Evolutionary conservation across 331 rosid species (phyloP), one percentile per base, ranked within the genome.

Genomic region (Erythrophleum ivorense): DNA sequence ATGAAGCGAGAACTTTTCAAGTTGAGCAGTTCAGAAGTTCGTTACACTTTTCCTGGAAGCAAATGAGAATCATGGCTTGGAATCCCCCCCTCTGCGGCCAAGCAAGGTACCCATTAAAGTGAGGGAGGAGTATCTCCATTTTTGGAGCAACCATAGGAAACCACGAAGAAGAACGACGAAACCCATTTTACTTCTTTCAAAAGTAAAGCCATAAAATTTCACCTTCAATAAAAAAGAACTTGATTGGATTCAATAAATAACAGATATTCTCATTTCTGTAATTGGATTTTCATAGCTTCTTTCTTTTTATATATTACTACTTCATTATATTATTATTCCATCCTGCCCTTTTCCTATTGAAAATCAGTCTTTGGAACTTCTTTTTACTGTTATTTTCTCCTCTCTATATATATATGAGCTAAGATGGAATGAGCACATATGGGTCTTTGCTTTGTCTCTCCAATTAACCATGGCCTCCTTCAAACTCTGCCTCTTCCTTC

Each of bases 41-140:
- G 19, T 68, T 29, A 19, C 52, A 78, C 45, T 71, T 75, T 19
- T 76, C 18, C 67, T 0, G 3, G 2, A 79, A 65, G 58, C 59
- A 67, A 66, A 58, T 24, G 46, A 43, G 78, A 78, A 74, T 15
- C 48, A 77, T 45, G 15, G 45, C 46, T 10, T 10, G 41, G n/a
- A 59, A 74, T 33, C 8, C 58, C 33, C 49, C 24, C 40, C 77
- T 24, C 73, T 64, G 31, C 19, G 38, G 52, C 68, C 74, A 86
- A 79, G 88, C 84, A 82, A 86, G 85, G 88, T 68, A 86, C 11
- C 77, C 76, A 46, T 52, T 59, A 85, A 82, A 85, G 86, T 71
- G 24, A 43, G 18, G 71, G 24, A 43, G 18, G 71, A 73, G 81
- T 12, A 78, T 78, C 69, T 72, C 82, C 67, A 67, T 18, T 63